phyloP scores from a whole-genome alignment of 2,329 filamentous ascomycete species.

The Diaporthe amygdali region DNA sequence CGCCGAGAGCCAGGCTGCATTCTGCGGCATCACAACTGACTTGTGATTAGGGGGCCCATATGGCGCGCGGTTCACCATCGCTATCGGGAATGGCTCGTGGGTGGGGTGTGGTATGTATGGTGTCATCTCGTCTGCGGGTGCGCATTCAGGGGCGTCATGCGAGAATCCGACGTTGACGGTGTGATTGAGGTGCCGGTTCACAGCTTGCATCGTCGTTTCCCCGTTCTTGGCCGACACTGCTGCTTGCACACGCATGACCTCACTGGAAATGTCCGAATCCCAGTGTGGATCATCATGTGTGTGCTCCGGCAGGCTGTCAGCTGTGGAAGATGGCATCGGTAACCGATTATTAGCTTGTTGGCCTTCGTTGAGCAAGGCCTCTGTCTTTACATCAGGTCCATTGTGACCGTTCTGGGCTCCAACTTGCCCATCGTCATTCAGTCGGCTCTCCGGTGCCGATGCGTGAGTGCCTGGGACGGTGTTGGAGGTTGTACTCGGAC shows the following conservation, averaged over 20 bases:
- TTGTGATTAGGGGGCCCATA: slow-evolving; percentile 68
- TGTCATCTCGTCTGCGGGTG: slow-evolving; percentile 62
- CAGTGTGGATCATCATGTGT: slow-evolving; percentile 66
- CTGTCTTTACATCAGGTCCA: slow-evolving; percentile 27
- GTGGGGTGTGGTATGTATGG: slow-evolving; percentile 65
- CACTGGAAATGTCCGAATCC: slow-evolving; percentile 63
- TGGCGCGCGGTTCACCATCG: slow-evolving; percentile 72
- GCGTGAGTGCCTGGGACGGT: slow-evolving; percentile 22
- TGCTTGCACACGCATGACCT: slow-evolving; percentile 67
- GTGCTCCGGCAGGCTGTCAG: slow-evolving; percentile 54
- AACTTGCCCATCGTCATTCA: background rate
- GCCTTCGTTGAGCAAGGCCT: slow-evolving; percentile 34
- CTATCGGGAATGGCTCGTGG: slow-evolving; percentile 69
- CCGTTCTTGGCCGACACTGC: slow-evolving; percentile 52
- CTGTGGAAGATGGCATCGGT: background rate
- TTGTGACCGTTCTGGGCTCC: slow-evolving; percentile 20
- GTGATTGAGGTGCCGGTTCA: slow-evolving; percentile 71
- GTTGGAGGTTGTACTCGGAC: slow-evolving; percentile 31
- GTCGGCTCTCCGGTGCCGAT: background rate
- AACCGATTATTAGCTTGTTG: slow-evolving; percentile 20
- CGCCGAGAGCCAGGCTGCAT: slow-evolving; percentile 75
- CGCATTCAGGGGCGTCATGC: slow-evolving; percentile 59
- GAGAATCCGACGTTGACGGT: slow-evolving; percentile 56
- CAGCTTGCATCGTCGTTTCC: slow-evolving; percentile 62
- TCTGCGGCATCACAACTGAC: slow-evolving; percentile 71